phyloP scores from a whole-genome alignment of 305 asterid species.

The Plantago coronopus region DNA sequence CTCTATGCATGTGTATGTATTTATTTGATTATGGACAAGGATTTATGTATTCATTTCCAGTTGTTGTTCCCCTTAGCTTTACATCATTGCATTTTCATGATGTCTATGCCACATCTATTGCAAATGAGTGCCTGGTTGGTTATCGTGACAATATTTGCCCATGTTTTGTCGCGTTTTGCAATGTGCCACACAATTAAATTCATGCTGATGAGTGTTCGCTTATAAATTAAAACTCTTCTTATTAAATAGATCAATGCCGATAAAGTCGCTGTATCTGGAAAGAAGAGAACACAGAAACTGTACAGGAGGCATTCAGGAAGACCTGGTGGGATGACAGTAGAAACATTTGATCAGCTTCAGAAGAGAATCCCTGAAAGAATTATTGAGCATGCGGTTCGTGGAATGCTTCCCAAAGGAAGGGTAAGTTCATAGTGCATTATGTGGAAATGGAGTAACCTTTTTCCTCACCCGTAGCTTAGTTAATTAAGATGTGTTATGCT shows the following conservation, averaged over 20 bases:
- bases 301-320: conserved; percentile 92
- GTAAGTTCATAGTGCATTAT: conserved; percentile 39
- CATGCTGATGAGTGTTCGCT: not conserved
- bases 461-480: not conserved
- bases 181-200: conserved; percentile 1
- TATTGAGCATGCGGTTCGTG: conserved; percentile 95
- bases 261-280: conserved; percentile 87
- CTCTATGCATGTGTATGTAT: not conserved
- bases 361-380: conserved; percentile 88
- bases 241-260: conserved; percentile 75
- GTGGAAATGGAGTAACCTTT: conserved; percentile 4
- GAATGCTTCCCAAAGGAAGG: conserved; percentile 96
- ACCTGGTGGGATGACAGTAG: conserved; percentile 95
- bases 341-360: conserved; percentile 92
- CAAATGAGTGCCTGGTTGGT: too few relatives aligned
- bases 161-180: not conserved
- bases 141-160: too few relatives aligned
- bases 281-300: conserved; percentile 78
- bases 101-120: too few relatives aligned
- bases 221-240: not conserved
- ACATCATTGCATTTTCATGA: too few relatives aligned
- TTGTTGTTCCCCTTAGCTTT: too few relatives aligned
- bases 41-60: too few relatives aligned
- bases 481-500: conserved; percentile 9
- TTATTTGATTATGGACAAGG: too few relatives aligned